Percentiles rank a stretch among this genome's conserved stretches.
Evolutionary conservation across 768 basidiomycete species (phyloP).

Genomic region (Sporobolomyces phaffii): DNA sequence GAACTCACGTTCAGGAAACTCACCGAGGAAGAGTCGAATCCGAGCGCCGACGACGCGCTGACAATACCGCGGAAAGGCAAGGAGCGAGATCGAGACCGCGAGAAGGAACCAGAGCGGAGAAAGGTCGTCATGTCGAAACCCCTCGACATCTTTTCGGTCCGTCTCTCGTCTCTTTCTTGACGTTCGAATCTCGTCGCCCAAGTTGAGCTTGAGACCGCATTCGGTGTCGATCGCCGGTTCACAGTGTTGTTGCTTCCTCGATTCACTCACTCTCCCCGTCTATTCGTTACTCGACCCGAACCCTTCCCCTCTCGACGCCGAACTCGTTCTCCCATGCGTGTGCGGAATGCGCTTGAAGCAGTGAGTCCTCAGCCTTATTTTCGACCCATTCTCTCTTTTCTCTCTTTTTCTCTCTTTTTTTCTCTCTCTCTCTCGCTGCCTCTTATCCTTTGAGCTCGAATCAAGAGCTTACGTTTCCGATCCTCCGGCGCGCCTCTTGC

Average conservation of each 20-base stretch:
- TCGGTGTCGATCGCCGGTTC: not conserved
- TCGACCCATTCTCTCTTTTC: not conserved
- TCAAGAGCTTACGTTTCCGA: too few species aligned
- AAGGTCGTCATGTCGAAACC: slow-evolving; percentile 33
- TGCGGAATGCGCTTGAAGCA: slow-evolving; percentile 19
- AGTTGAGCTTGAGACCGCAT: not conserved
- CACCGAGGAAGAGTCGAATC: slow-evolving; percentile 26
- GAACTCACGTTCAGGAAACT: slow-evolving; percentile 27
- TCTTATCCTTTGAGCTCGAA: too few species aligned
- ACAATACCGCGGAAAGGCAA: slow-evolving; percentile 19
- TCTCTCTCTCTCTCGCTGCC: too few species aligned
- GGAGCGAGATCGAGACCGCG: slow-evolving; percentile 1
- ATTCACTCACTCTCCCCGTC: slow-evolving; percentile 34
- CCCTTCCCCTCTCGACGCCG: slow-evolving; percentile 24
- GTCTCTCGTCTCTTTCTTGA: not conserved
- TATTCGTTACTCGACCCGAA: slow-evolving; percentile 35
- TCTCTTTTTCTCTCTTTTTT: not conserved
- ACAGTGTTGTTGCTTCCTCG: slow-evolving; percentile 39
- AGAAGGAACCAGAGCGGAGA: slow-evolving; percentile 25
- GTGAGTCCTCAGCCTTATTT: not conserved
- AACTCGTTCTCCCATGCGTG: slow-evolving; percentile 20
- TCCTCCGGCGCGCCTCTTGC: too few species aligned
- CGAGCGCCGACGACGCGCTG: slow-evolving; percentile 2
- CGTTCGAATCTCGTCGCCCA: too few species aligned
- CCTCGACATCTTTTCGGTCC: slow-evolving; percentile 26